phyloP scores from a whole-genome alignment of 2,329 filamentous ascomycete species.

The Penicillium sp. region DNA sequence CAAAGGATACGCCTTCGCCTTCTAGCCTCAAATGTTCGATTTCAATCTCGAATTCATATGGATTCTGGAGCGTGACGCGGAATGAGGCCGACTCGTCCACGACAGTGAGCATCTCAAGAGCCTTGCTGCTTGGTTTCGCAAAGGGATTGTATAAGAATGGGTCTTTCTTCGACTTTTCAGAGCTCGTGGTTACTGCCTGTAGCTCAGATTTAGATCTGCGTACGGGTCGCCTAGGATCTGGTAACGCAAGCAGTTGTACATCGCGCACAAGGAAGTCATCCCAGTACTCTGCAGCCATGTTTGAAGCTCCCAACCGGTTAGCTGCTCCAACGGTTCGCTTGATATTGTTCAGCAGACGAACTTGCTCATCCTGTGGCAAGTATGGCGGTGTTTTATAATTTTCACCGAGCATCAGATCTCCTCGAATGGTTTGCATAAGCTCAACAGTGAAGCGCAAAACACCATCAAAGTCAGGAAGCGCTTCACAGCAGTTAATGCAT shows the following conservation, averaged over 20 bases:
- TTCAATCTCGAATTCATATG: conserved; percentile 89
- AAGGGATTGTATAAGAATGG: conserved; percentile 98
- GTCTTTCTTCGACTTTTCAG: conserved; percentile 58
- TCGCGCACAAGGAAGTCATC: conserved; percentile 90
- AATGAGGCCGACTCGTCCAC: conserved; percentile 79
- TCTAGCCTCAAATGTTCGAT: conserved; percentile 80
- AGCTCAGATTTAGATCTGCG: conserved; percentile 63
- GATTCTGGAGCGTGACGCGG: conserved; percentile 85
- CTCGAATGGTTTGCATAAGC: conserved; percentile 74
- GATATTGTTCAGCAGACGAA: conserved; percentile 82
- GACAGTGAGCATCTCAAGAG: conserved; percentile 72
- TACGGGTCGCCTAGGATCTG: conserved; percentile 65
- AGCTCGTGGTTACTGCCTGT: conserved; percentile 45
- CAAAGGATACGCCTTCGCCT: conserved; percentile 73
- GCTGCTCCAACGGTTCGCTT: conserved; percentile 80
- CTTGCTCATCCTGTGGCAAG: conserved; percentile 80
- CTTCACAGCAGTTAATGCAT: conserved; percentile 94
- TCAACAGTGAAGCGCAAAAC: conserved; percentile 88
- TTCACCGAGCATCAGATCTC: conserved; percentile 74
- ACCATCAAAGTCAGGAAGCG: conserved; percentile 86
- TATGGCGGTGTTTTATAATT: conserved; percentile 71
- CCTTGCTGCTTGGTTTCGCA: conserved; percentile 64
- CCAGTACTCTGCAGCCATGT: conserved; percentile 87
- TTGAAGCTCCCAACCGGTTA: conserved; percentile 70
- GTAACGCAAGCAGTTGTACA: conserved; percentile 69